These are phyloP conservation scores for Saposhnikovia divaricata DNA, from an alignment of 129 eudicot genomes.

Conservation along the genomic window DNA sequence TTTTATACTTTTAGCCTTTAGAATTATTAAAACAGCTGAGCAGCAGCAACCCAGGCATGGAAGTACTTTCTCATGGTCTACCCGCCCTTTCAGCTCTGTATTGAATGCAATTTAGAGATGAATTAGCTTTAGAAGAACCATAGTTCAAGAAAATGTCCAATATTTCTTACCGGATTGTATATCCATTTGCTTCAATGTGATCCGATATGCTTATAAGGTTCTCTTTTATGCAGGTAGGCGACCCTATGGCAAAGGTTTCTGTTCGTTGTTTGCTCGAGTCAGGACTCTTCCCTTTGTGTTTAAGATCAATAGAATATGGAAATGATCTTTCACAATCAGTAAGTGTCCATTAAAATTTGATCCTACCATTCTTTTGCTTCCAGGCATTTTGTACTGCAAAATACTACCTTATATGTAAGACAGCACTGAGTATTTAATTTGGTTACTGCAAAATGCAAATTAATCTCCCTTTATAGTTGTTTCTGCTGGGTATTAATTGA, in stretches of 20 bases:
- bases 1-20: background rate
- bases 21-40: background rate
- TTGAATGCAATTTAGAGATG: background rate
- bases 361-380: background rate
- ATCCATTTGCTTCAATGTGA: background rate
- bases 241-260: constrained; percentile 20
- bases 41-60: background rate
- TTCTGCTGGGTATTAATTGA: background rate
- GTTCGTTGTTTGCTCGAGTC: constrained; percentile 40
- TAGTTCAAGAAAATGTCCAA: background rate
- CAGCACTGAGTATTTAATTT: no score
- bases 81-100: background rate
- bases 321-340: constrained; percentile 34
- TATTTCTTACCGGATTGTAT: background rate
- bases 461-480: background rate
- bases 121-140: background rate
- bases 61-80: background rate
- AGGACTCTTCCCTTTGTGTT: constrained; percentile 35
- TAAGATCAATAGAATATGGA: constrained; percentile 40
- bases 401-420: background rate
- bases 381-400: background rate
- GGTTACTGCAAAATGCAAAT: background rate
- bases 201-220: background rate
- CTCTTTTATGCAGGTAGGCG: constrained; percentile 22
- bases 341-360: constrained; percentile 11